A percentile compares a stretch with the other conserved stretches of the same genome.
Evolutionary conservation across 345 rosid genomes (phyloP).

Genomic region (Salix caprea): DNA sequence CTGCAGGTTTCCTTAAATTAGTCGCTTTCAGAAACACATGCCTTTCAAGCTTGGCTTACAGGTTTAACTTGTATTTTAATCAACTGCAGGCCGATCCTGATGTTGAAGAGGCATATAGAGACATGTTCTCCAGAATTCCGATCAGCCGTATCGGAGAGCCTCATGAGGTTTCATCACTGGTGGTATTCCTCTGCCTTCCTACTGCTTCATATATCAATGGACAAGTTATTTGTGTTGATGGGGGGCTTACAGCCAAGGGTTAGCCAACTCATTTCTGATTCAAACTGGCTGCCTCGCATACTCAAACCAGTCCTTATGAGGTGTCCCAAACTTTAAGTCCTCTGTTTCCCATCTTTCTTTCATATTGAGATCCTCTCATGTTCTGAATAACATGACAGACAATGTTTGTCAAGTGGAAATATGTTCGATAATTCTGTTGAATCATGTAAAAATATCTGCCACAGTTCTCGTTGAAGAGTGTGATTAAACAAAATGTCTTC

Average conservation of each 20-base stretch:
- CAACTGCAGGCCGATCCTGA: not conserved
- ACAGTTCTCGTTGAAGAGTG: no score
- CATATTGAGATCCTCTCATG: no score
- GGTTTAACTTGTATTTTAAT: not conserved
- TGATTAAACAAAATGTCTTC: no score
- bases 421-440: no score
- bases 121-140: not conserved
- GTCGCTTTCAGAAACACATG: no score
- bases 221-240: constrained; percentile 8
- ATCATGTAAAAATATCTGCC: no score
- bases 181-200: constrained; percentile 15
- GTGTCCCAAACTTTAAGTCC: no score
- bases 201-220: constrained; percentile 17
- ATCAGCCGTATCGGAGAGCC: not conserved
- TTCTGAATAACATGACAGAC: no score
- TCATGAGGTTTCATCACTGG: constrained; percentile 7
- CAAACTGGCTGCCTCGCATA: not conserved
- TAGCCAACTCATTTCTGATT: not conserved
- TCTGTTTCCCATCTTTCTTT: no score
- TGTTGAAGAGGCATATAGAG: not conserved
- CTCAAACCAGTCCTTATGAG: no score
- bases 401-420: no score
- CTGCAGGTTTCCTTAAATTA: no score
- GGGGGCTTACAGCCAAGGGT: constrained; percentile 4
- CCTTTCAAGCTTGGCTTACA: not conserved